Evolutionary conservation across 2,329 filamentous ascomycete species (phyloP), one percentile per base, ranked within the genome.

Genomic region (Aspergillus amoenus): DNA sequence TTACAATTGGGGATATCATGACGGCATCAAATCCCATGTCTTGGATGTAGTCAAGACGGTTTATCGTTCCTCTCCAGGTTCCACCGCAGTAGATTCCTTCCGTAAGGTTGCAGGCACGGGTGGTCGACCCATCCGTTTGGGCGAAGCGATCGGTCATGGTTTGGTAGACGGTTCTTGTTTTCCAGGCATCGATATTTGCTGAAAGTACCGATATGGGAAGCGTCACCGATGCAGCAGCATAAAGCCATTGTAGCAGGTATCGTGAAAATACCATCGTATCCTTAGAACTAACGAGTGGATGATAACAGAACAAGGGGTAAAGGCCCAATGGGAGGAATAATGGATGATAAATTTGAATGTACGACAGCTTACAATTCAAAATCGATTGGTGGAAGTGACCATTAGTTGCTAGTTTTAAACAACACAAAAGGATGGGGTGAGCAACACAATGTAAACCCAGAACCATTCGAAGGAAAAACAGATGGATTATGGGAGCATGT

Each of bases 21-120:
- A 81, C 70, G 5, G 79, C 77, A 64, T 79, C 76, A 53, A 82
- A 82, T 0, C 79, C 79, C 68, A 81, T 74, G 12, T 68, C 73
- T 57, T 80, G 71, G 57, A 82, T 81, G 62, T 82, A 82, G 62
- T 82, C 79, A 8, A 82, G 69, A 22, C 78, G 73, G 39, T 75
- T 70, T 56, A 79, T 77, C 4, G 80, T 76, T 7, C 80, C 79
- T 59, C 74, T 71, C 75, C 78, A 82, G 21, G 79, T 81, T 9
- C 80, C 80, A 46, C 81, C 81, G 59, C 81, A 84, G 60, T 81
- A 81, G 5, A 72, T 41, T 6, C 70, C 66, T 30, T 61, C 64
- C 4, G 62, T 64, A 2, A 68, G 58, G 45, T 72, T 68, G 61
- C 73, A 76, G 24, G 66, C 46, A 22, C 65, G 57, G 15, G 66